Percentiles rank a stretch among this genome's conserved stretches.
Evolutionary conservation across 768 basidiomycete species (phyloP).

Genomic region (Paxillus rubicundulus): DNA sequence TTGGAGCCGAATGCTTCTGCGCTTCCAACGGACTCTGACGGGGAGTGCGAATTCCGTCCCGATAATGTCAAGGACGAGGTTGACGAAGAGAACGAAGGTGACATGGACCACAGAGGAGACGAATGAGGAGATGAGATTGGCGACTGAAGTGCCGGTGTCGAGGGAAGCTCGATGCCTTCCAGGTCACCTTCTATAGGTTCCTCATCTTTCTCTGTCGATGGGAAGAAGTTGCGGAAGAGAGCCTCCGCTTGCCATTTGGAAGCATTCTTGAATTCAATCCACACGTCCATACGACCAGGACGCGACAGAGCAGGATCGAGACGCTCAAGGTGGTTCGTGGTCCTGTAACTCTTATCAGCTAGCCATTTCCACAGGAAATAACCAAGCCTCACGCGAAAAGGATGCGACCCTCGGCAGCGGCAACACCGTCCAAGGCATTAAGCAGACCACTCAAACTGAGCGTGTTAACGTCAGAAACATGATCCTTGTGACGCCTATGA

Average conservation of each 20-base stretch:
- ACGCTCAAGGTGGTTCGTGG: constrained; percentile 88
- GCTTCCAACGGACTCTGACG: constrained; percentile 15
- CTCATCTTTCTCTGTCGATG: constrained; percentile 57
- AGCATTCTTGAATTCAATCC: constrained; percentile 88
- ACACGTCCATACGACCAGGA: constrained; percentile 90
- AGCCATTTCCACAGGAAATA: background rate
- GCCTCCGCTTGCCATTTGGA: constrained; percentile 83
- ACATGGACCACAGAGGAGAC: constrained; percentile 45
- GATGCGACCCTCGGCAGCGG: constrained; percentile 82
- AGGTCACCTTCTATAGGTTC: constrained; percentile 40
- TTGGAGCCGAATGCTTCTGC: constrained; percentile 45
- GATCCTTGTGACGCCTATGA: constrained; percentile 49
- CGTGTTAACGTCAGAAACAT: constrained; percentile 75
- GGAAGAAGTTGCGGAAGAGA: constrained; percentile 90
- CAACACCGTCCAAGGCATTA: constrained; percentile 84
- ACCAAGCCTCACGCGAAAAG: constrained; percentile 73
- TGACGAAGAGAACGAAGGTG: constrained; percentile 45
- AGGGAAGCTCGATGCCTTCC: constrained; percentile 44
- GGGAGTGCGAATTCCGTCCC: constrained; percentile 26
- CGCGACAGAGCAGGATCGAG: constrained; percentile 90
- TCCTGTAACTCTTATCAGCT: constrained; percentile 40
- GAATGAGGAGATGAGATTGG: constrained; percentile 40
- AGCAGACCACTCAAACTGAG: constrained; percentile 77
- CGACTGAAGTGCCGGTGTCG: constrained; percentile 41
- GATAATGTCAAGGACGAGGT: constrained; percentile 37